Conservation (phyloP, 495 filamentous ascomycete genomes). For the Penicillium verhagenii region DNA sequence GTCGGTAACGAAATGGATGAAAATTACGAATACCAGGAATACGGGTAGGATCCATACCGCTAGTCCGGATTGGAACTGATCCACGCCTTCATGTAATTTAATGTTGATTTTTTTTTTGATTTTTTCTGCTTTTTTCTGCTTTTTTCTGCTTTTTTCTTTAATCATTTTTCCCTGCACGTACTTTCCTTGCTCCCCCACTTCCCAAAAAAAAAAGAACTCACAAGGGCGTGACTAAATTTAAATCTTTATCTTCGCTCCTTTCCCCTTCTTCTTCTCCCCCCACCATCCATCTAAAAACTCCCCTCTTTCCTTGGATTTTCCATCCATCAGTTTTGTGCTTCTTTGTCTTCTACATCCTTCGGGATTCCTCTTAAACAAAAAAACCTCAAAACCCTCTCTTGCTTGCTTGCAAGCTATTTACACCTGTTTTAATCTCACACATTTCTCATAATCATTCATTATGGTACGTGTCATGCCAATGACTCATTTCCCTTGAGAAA, state of each 20-base stretch:
- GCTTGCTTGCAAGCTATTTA: conserved; percentile 21
- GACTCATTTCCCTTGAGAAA: conserved; percentile 8
- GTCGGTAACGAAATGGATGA: neutral
- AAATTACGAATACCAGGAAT: neutral
- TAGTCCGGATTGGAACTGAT: conserved; percentile 7
- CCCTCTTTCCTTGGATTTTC: conserved; percentile 25
- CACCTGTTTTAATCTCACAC: conserved; percentile 38
- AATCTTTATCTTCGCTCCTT: conserved; percentile 26
- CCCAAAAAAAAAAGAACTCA: conserved; percentile 15
- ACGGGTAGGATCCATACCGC: conserved; percentile 12
- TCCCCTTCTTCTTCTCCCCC: conserved; percentile 13
- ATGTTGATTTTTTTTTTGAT: neutral
- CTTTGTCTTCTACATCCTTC: conserved; percentile 16
- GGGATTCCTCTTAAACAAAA: conserved; percentile 16
- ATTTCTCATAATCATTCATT: conserved; percentile 41
- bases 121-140: neutral
- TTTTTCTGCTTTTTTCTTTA: neutral
- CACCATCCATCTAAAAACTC: conserved; percentile 31
- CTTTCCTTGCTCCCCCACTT: conserved; percentile 8
- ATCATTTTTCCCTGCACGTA: too few species aligned
- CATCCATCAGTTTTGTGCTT: conserved; percentile 22
- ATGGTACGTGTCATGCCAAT: conserved; percentile 34
- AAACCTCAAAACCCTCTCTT: conserved; percentile 10
- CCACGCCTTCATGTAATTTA: conserved; percentile 2
- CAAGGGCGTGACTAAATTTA: conserved; percentile 33